Conservation (phyloP, 2,329 filamentous ascomycete species). For the Graphilbum sp. region DNA sequence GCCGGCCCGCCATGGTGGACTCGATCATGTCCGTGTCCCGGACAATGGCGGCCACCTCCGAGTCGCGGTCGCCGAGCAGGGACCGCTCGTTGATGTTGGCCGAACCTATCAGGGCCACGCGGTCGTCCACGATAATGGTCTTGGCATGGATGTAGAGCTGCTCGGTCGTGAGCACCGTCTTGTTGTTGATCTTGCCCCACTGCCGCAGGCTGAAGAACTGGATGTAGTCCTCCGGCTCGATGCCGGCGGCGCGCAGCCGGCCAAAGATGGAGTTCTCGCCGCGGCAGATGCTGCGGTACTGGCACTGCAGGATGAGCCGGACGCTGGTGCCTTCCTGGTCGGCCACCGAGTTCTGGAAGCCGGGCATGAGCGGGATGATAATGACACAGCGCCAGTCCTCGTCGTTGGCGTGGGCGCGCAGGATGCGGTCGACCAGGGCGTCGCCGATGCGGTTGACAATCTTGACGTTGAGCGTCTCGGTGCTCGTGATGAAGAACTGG, state of each 20-base stretch:
- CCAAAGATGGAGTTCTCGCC: conserved; percentile 88
- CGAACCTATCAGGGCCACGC: conserved; percentile 84
- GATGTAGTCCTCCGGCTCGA: conserved; percentile 91
- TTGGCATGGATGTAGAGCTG: conserved; percentile 98
- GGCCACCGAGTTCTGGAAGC: conserved; percentile 93
- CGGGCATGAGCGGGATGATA: conserved; percentile 90
- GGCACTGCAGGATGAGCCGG: conserved; percentile 88
- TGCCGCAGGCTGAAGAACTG: conserved; percentile 84
- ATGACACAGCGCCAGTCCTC: conserved; percentile 86
- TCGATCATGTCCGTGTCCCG: conserved; percentile 85
- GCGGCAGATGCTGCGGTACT: conserved; percentile 89
- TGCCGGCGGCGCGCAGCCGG: conserved; percentile 58
- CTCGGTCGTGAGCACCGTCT: conserved; percentile 75
- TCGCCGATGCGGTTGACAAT: conserved; percentile 92
- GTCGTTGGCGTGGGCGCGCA: conserved; percentile 64
- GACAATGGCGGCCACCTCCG: conserved; percentile 78
- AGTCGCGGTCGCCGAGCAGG: conserved; percentile 82
- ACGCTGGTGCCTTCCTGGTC: conserved; percentile 89
- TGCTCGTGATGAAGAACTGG: conserved; percentile 94
- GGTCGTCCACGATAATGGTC: conserved; percentile 88
- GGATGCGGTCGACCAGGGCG: conserved; percentile 81
- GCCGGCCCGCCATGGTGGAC: conserved; percentile 79
- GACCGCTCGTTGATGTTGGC: conserved; percentile 98
- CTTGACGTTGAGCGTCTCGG: conserved; percentile 69
- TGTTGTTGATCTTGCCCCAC: conserved; percentile 79